Evolutionary conservation across 2,329 filamentous ascomycete species (phyloP).

Genomic region (Penicillium sp.): DNA sequence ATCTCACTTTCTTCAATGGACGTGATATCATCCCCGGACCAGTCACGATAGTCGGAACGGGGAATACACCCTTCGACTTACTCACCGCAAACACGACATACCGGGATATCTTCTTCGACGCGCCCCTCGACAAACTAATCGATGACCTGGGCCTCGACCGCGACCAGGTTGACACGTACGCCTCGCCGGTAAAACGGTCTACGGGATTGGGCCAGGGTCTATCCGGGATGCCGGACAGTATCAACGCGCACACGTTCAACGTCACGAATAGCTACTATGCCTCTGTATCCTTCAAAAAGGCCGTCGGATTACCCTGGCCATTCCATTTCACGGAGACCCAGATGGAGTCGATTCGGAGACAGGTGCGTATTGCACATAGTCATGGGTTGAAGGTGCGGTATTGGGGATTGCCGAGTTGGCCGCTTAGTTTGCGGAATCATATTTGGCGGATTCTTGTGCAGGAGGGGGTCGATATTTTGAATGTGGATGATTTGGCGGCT

Average conservation of each 20-base stretch:
- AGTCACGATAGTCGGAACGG: slow-evolving; percentile 61
- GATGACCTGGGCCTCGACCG: slow-evolving; percentile 20
- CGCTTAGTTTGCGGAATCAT: slow-evolving; percentile 58
- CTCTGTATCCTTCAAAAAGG: slow-evolving; percentile 57
- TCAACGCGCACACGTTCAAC: slow-evolving; percentile 53
- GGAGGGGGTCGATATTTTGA: slow-evolving; percentile 63
- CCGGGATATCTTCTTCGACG: slow-evolving; percentile 63
- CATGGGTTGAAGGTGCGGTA: slow-evolving; percentile 63
- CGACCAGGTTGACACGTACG: neutral
- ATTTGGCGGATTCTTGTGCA: slow-evolving; percentile 61
- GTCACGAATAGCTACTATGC: slow-evolving; percentile 64
- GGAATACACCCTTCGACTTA: slow-evolving; percentile 58
- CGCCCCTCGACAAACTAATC: slow-evolving; percentile 53
- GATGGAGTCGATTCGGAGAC: slow-evolving; percentile 55
- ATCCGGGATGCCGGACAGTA: slow-evolving; percentile 46
- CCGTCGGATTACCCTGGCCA: slow-evolving; percentile 58
- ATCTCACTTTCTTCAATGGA: slow-evolving; percentile 60
- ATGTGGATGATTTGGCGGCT: slow-evolving; percentile 62
- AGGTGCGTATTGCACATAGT: slow-evolving; percentile 59
- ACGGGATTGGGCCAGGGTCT: slow-evolving; percentile 53
- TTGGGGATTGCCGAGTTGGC: slow-evolving; percentile 64
- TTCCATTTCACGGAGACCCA: slow-evolving; percentile 56
- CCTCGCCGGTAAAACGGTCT: slow-evolving; percentile 9
- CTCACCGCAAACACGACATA: slow-evolving; percentile 55
- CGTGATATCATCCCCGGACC: slow-evolving; percentile 50